phyloP scores from a whole-genome alignment of 2,329 filamentous ascomycete species.

The Paracoccidioides lutzii region DNA sequence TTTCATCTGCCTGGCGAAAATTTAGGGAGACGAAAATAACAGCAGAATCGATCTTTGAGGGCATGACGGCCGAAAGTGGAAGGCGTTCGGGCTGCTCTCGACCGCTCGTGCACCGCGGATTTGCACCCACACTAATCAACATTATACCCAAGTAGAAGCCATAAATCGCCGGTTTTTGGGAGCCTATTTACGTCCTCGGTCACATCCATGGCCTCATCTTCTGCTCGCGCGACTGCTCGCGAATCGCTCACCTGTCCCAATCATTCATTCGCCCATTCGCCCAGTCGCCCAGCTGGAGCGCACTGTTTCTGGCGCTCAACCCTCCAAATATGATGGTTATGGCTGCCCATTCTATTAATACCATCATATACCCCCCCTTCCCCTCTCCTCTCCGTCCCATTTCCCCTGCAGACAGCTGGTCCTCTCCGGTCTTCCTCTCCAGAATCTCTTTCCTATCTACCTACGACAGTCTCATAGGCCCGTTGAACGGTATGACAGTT shows the following conservation, averaged over 20 bases:
- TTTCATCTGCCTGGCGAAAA: no score
- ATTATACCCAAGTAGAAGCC: background rate
- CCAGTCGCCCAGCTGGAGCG: background rate
- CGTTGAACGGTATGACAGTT: background rate
- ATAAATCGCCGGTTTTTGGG: background rate
- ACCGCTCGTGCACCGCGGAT: background rate
- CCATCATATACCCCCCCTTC: background rate
- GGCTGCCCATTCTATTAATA: background rate
- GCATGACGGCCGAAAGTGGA: no score
- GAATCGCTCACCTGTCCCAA: background rate
- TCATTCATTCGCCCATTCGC: background rate
- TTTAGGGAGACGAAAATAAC: no score
- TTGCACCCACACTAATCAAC: background rate
- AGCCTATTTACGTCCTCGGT: background rate
- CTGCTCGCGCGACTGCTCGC: background rate
- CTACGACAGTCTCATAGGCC: background rate
- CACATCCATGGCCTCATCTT: background rate
- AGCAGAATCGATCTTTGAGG: no score
- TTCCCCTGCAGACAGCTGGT: background rate
- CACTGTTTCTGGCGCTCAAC: background rate
- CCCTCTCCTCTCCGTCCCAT: background rate
- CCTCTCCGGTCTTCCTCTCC: background rate
- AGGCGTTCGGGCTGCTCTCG: background rate
- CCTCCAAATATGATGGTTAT: background rate
- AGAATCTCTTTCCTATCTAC: background rate